Conservation (phyloP, 2,329 filamentous ascomycete genomes). For the Penicillium sp. region DNA sequence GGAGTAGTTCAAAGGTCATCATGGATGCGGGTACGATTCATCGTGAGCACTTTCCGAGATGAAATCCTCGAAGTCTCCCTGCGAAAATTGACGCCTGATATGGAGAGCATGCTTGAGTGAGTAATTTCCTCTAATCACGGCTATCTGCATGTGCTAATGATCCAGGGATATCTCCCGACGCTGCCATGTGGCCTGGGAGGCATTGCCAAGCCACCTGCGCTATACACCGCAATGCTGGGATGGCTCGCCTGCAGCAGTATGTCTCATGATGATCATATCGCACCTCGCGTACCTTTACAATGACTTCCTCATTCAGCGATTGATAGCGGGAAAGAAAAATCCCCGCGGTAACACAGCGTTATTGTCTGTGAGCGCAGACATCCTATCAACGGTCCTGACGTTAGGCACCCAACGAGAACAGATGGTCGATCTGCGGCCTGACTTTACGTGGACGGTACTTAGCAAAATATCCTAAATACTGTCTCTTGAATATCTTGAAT, state of each 20-base stretch:
- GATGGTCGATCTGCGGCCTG: conserved; percentile 23
- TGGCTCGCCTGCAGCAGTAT: conserved; percentile 23
- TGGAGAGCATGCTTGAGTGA: conserved; percentile 20
- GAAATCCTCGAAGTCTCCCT: conserved; percentile 30
- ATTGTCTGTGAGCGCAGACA: conserved; percentile 23
- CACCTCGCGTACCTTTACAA: conserved; percentile 31
- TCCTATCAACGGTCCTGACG: conserved; percentile 26
- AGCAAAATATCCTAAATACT: too few species aligned
- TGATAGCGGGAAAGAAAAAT: conserved; percentile 28
- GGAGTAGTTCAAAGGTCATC: conserved; percentile 20
- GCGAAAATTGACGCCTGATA: conserved; percentile 14
- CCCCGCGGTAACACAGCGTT: conserved; percentile 15
- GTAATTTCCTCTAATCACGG: neutral
- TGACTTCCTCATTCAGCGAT: conserved; percentile 28
- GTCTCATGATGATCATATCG: conserved; percentile 34
- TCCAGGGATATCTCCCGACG: conserved; percentile 25
- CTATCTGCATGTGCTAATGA: neutral
- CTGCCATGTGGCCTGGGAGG: conserved; percentile 23
- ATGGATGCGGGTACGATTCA: conserved; percentile 27
- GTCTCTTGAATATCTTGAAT: too few species aligned
- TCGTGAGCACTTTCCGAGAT: conserved; percentile 28
- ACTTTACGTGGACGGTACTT: conserved; percentile 24
- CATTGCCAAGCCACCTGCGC: conserved; percentile 23
- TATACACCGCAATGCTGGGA: conserved; percentile 23
- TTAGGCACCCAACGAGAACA: conserved; percentile 25